Base-by-base conservation (phyloP, 768 basidiomycete genomes). In the Lentinula raphanica region DNA sequence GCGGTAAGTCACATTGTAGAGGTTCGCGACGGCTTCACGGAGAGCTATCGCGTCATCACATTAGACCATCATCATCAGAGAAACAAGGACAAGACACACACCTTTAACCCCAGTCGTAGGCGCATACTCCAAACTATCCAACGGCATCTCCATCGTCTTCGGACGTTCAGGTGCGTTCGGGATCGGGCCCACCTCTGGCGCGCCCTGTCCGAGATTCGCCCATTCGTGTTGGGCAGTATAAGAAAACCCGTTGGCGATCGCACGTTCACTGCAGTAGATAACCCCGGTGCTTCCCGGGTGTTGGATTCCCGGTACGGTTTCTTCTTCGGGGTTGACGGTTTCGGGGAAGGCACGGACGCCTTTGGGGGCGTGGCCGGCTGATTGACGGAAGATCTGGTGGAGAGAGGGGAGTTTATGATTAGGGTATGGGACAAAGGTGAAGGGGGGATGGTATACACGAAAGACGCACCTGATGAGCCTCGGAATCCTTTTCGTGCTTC, bases 161-260 rank as follows among this genome's bases (percentile, higher is more conserved):
- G 86, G 87, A 49, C 91, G 84, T 40, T 78, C 69, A 0, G 86
- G 80, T 2, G 89, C 90, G 57, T 83, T 80, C 9, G 93, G 92
- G 45, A 95, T 85, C 2, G 83, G 84, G 0, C 94, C 94, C 3
- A 93, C 88, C 71, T 94, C 92, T 7, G 93, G 93, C 15, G 92
- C 91, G 42, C 90, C 59, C 72, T 95, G 93, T n/a, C 94, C 95
- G 9, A 92, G 78, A 67, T 93, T 92, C 5, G 89, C 81, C 92
- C 92, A 94, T 62, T 87, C 86, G 65, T 91, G 86, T 13, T 85
- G 85, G 62, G 77, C 76, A 59, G 88, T 82, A 63, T 91, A 90
- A 62, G 75, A 86, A 76, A 94, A 97, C 8, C 94, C 94, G 67
- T 97, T 96, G 11, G 93, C 93, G 76, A 93, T 92, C n/a, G 94